A percentile compares a stretch with the other conserved stretches of the same genome.
phyloP scores from a whole-genome alignment of 805 yeast genomes.

The Candida morakotiae region DNA sequence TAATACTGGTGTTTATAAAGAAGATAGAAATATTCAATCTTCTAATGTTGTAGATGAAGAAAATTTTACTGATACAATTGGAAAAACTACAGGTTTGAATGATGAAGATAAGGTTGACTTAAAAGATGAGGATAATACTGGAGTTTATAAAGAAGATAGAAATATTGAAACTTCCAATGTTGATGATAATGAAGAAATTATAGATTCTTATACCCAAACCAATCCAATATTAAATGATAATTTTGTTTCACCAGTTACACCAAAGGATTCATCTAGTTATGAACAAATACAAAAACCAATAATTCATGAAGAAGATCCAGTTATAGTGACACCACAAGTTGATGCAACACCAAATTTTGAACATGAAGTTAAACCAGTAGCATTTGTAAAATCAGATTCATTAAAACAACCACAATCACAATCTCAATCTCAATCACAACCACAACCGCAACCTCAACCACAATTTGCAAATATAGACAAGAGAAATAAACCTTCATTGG shows the following conservation, averaged over 20 bases:
- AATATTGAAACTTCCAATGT: background rate
- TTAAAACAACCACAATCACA: background rate
- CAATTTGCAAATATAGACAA: no score
- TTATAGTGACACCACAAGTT: background rate
- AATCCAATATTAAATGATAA: background rate
- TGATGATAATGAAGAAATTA: slow-evolving; percentile 1
- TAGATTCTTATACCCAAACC: background rate
- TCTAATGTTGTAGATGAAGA: background rate
- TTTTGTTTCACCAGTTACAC: no score
- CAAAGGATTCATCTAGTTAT: slow-evolving; percentile 3
- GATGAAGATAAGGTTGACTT: background rate
- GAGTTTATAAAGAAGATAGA: background rate
- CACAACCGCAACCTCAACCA: no score
- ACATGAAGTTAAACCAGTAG: slow-evolving; percentile 1
- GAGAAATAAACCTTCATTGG: background rate
- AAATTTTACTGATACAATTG: background rate
- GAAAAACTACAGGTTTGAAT: no score
- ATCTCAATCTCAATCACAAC: no score
- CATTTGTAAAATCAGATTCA: slow-evolving; percentile 2
- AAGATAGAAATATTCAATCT: background rate
- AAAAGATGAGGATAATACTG: background rate
- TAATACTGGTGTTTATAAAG: slow-evolving; percentile 1
- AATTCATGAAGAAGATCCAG: background rate
- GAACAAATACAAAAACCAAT: slow-evolving; percentile 3
- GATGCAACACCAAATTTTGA: background rate